These are phyloP conservation scores for Coemansia sp. DNA, from an alignment of 192 early-diverging fungal genomes.

Conservation along the genomic window DNA sequence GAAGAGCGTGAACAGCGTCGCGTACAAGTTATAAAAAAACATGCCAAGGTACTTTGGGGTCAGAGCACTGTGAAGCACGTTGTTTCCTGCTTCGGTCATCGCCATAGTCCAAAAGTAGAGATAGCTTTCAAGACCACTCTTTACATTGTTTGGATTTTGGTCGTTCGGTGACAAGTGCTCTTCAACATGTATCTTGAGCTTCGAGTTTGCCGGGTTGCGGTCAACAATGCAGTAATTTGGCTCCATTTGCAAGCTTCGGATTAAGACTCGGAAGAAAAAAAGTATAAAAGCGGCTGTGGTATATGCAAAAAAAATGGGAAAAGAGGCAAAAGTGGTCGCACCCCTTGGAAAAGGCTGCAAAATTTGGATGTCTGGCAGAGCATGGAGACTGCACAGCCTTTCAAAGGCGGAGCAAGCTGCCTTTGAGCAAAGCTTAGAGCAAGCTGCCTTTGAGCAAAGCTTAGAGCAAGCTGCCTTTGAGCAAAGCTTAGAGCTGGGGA, in stretches of 20 bases:
- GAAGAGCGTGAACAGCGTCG: neutral
- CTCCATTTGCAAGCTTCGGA: neutral
- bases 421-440: too few relatives aligned
- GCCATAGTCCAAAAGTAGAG: neutral
- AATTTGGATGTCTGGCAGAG: too few relatives aligned
- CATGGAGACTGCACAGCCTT: too few relatives aligned
- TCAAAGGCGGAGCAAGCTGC: too few relatives aligned
- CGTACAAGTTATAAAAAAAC: neutral
- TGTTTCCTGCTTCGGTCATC: neutral
- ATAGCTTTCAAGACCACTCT: neutral
- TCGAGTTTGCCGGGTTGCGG: neutral
- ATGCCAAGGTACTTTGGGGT: neutral
- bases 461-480: too few relatives aligned
- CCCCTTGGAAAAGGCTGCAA: too few relatives aligned
- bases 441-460: too few relatives aligned
- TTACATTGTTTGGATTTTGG: neutral
- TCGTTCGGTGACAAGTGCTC: neutral
- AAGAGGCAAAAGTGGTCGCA: neutral
- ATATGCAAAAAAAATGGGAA: neutral
- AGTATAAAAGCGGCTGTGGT: neutral
- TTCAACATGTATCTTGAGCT: neutral
- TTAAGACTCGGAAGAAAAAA: too few relatives aligned
- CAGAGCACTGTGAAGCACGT: neutral
- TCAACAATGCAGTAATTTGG: neutral
- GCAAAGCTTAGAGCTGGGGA: too few relatives aligned